phyloP scores from a whole-genome alignment of 2,329 filamentous ascomycete species.

The Didymella glomerata region DNA sequence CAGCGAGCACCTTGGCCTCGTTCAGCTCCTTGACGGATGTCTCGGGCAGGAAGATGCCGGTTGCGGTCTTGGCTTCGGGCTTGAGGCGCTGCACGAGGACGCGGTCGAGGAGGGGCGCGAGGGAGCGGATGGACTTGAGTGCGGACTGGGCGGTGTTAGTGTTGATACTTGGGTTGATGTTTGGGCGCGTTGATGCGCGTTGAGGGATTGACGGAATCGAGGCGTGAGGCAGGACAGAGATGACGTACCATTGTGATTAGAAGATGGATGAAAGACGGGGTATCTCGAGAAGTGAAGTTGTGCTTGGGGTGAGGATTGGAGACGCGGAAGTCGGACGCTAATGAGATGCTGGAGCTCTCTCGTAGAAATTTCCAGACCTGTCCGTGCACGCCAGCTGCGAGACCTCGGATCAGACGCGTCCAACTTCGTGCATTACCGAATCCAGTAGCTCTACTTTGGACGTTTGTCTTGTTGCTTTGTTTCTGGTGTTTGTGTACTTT shows the following conservation, averaged over 20 bases:
- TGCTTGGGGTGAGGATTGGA: slow-evolving; percentile 20
- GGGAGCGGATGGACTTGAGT: slow-evolving; percentile 93
- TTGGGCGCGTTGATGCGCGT: neutral
- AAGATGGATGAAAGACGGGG: slow-evolving; percentile 23
- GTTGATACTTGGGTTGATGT: neutral
- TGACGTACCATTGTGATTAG: slow-evolving; percentile 32
- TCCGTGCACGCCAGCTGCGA: slow-evolving; percentile 23
- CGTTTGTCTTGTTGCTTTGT: neutral
- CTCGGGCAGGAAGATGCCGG: slow-evolving; percentile 97
- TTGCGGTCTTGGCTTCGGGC: slow-evolving; percentile 94
- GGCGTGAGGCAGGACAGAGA: neutral
- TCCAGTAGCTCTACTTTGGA: neutral
- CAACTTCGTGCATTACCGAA: slow-evolving; percentile 10
- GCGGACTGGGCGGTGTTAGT: slow-evolving; percentile 55
- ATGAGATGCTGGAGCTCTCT: slow-evolving; percentile 17
- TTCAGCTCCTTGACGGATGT: slow-evolving; percentile 97
- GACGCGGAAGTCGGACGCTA: slow-evolving; percentile 24
- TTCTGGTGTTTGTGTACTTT: slow-evolving; percentile 3
- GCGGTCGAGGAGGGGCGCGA: slow-evolving; percentile 95
- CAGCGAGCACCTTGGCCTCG: slow-evolving; percentile 94
- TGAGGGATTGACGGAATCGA: neutral
- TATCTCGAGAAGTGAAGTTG: slow-evolving; percentile 27
- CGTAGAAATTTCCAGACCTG: slow-evolving; percentile 34
- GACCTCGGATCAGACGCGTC: slow-evolving; percentile 31
- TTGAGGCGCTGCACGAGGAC: slow-evolving; percentile 98